Conservation (phyloP, 2,329 filamentous ascomycete genomes). For the Aureobasidium sp. region DNA sequence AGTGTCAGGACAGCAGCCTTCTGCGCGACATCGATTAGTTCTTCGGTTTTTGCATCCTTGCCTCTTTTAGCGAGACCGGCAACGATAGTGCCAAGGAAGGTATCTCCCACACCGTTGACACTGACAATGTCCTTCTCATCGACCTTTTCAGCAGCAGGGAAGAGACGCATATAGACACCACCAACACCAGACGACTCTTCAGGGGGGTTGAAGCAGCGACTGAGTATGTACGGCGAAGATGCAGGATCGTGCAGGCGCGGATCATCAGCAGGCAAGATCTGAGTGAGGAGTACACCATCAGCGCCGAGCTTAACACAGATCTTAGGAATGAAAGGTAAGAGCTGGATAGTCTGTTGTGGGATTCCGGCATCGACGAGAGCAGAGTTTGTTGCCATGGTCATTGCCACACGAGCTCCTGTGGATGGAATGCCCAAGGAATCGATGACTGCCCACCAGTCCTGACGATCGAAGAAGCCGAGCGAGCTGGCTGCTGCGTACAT, state of each 20-base stretch:
- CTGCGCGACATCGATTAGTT: conserved; percentile 72
- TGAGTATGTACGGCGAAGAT: conserved; percentile 62
- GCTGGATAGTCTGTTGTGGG: conserved; percentile 72
- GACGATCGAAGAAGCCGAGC: conserved; percentile 57
- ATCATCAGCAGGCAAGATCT: conserved; percentile 60
- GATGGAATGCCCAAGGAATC: conserved; percentile 68
- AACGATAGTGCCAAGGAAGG: conserved; percentile 78
- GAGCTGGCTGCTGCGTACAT: conserved; percentile 66
- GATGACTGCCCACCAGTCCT: conserved; percentile 70
- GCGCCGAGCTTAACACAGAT: conserved; percentile 76
- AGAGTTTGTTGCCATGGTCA: conserved; percentile 57
- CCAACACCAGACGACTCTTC: conserved; percentile 49
- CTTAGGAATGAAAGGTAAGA: conserved; percentile 80
- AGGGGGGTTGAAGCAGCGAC: conserved; percentile 43
- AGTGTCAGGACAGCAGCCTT: conserved; percentile 71
- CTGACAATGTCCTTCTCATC: conserved; percentile 60
- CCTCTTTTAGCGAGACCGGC: conserved; percentile 56
- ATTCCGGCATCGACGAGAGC: conserved; percentile 70
- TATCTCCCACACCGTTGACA: conserved; percentile 92
- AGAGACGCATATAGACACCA: conserved; percentile 72
- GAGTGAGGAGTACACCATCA: conserved; percentile 66
- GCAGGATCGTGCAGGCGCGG: conserved; percentile 53
- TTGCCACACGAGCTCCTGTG: conserved; percentile 59
- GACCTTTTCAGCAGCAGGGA: conserved; percentile 58
- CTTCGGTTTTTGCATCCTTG: conserved; percentile 43